Evolutionary conservation across 768 basidiomycete genomes (phyloP).

Genomic region (Tylopilus vinaceipallidus): DNA sequence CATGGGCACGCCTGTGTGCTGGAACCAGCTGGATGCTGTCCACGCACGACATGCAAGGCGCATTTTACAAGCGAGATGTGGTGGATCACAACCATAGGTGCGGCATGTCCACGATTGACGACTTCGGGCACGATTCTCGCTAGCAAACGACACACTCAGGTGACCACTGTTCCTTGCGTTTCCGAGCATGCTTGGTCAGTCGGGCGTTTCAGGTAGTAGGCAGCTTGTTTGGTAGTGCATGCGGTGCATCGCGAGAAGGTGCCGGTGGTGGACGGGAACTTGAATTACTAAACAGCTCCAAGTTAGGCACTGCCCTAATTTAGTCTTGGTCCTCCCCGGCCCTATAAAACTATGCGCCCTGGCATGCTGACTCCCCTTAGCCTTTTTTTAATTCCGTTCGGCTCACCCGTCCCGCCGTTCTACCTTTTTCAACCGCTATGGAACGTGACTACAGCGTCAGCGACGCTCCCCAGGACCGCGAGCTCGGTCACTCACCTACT

Average conservation of each 20-base stretch:
- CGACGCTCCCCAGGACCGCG: slow-evolving; percentile 14
- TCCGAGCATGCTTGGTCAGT: background rate
- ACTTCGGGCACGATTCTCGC: too few species aligned
- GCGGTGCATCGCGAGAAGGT: slow-evolving; percentile 6
- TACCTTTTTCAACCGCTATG: slow-evolving; percentile 10
- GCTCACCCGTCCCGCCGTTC: too few species aligned
- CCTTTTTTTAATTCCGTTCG: background rate
- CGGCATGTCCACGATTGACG: slow-evolving; percentile 6
- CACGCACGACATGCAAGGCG: slow-evolving; percentile 14
- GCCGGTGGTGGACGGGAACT: background rate
- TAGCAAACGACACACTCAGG: too few species aligned
- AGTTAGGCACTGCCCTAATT: too few species aligned
- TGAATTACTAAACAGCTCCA: background rate
- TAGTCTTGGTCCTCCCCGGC: too few species aligned
- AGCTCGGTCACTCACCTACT: slow-evolving; percentile 9
- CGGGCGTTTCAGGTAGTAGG: slow-evolving; percentile 3
- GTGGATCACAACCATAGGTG: slow-evolving; percentile 3
- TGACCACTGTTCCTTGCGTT: background rate
- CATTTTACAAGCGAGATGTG: background rate
- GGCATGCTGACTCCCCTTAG: background rate
- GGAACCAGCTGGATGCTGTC: too few species aligned
- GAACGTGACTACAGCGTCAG: slow-evolving; percentile 5
- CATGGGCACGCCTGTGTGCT: too few species aligned
- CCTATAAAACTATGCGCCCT: background rate
- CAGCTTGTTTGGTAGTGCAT: slow-evolving; percentile 20